Percentiles rank a stretch among this genome's conserved stretches.
Conservation (phyloP, 768 basidiomycete genomes). For the Strobilomyces echinocephalus region DNA sequence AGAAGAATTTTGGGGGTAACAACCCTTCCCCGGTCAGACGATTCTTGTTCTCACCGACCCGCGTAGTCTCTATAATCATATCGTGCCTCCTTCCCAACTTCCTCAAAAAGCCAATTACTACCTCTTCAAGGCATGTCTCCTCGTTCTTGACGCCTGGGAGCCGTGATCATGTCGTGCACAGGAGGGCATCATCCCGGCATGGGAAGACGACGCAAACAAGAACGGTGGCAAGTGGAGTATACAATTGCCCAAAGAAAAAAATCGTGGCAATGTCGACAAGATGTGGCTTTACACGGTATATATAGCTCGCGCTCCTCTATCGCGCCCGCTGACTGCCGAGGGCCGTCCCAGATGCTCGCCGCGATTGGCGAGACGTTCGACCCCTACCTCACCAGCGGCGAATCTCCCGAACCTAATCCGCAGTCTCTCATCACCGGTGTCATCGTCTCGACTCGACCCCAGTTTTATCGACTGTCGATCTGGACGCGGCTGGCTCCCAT, state of each 20-base stretch:
- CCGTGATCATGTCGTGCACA: constrained; percentile 28
- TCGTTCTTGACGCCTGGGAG: not conserved
- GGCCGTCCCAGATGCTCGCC: constrained; percentile 79
- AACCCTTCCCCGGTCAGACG: constrained; percentile 10
- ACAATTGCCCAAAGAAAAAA: constrained; percentile 95
- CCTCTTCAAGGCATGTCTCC: constrained; percentile 79
- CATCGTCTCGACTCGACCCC: constrained; percentile 89
- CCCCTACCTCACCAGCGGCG: constrained; percentile 60
- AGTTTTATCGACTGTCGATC: constrained; percentile 95
- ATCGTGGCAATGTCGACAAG: constrained; percentile 74
- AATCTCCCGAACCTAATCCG: constrained; percentile 37
- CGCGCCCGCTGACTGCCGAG: constrained; percentile 1
- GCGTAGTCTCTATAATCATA: constrained; percentile 87
- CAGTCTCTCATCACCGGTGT: constrained; percentile 83
- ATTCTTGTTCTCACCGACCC: constrained; percentile 9
- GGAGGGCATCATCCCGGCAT: constrained; percentile 95
- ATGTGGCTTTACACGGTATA: constrained; percentile 97
- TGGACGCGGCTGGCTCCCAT: constrained; percentile 89
- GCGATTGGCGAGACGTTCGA: constrained; percentile 99
- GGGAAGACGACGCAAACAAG: constrained; percentile 97
- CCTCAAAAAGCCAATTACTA: constrained; percentile 99
- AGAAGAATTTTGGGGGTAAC: constrained; percentile 99
- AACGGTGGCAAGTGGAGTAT: constrained; percentile 98
- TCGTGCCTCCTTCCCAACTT: constrained; percentile 88
- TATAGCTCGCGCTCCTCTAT: constrained; percentile 2